Conservation (phyloP, 495 filamentous ascomycete genomes). For the Friedmanniomyces simplex region DNA sequence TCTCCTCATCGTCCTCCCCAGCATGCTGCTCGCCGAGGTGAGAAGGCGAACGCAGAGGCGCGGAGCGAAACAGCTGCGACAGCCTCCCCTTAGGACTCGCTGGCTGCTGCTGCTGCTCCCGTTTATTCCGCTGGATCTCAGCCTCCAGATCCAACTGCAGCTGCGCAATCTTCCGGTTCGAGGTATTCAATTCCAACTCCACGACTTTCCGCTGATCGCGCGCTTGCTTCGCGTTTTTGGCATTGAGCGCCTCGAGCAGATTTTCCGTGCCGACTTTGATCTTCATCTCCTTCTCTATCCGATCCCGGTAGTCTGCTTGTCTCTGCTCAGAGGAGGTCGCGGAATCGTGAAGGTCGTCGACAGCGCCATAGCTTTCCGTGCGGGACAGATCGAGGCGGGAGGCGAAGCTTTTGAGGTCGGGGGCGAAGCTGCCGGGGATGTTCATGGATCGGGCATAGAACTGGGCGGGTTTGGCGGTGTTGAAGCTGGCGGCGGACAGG, state of each 20-base stretch:
- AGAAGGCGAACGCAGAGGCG: constrained; percentile 25
- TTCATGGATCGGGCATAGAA: constrained; percentile 29
- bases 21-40: neutral
- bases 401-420: constrained; percentile 70
- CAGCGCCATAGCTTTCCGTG: constrained; percentile 48
- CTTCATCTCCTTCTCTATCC: constrained; percentile 87
- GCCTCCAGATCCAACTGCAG: constrained; percentile 70
- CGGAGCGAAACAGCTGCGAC: constrained; percentile 52
- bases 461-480: constrained; percentile 12
- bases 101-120: constrained; percentile 24
- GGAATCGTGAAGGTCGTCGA: constrained; percentile 52
- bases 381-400: constrained; percentile 60
- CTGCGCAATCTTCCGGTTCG: constrained; percentile 82
- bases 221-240: constrained; percentile 92
- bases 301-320: constrained; percentile 62
- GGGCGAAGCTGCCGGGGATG: constrained; percentile 87
- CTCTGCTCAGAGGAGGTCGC: constrained; percentile 60
- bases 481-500: constrained; percentile 24
- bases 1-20: constrained; percentile 29
- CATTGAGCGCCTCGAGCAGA: constrained; percentile 81
- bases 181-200: constrained; percentile 80
- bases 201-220: constrained; percentile 81
- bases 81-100: constrained; percentile 60
- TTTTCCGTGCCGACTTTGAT: constrained; percentile 97
- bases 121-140: constrained; percentile 46